Base-by-base conservation (phyloP, 129 eudicot genomes). In the Flaveria linearis region DNA sequence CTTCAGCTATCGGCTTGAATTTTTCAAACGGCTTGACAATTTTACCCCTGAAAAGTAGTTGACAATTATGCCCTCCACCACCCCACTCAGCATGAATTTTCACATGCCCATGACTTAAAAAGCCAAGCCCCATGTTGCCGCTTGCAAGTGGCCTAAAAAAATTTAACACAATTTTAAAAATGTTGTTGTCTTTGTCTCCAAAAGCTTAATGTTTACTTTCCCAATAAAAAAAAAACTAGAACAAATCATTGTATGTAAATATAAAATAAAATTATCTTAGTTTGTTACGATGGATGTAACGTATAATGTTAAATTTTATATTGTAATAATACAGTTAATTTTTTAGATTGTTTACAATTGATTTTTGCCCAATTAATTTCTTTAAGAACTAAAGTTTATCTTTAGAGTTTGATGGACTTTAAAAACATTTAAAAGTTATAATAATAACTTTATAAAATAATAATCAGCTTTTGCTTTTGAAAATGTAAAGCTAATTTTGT, bases 61-160 rank as follows among this genome's bases (percentile, higher is more conserved):
- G 67, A 57, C 67, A 61, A 33, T 75, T 46, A 58, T 58, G 23
- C 81, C 84, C 81, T 81, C 71, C 64, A 66, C 80, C 75, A 53
- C 70, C 65, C 66, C 84, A 64, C 64, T 39, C 45, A 25, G n/a
- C 23, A 45, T 80, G 79, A 63, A 66, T 46, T 43, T 46, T 80
- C 84, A 80, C 84, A 75, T 80, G 84, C 26, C 49, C 25, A 56
- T 74, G 68, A 74, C 83, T 73, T 73, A 25, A 80, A 80, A 80
- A 73, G 78, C 74, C 57, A 42, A 11, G 42, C 17, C 74, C 67
- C 84, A 73, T 68, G 82, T 58, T 78, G 79, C 74, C 25, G 23
- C 43, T 47, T 61, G 77, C 82, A 78, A 69, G 76, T 78, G 76
- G 65, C 62, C 10, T 43, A 57, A 60, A 33, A 60, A 70, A 17